phyloP scores from a whole-genome alignment of 306 rosid genomes.

The Arachis stenosperma region DNA sequence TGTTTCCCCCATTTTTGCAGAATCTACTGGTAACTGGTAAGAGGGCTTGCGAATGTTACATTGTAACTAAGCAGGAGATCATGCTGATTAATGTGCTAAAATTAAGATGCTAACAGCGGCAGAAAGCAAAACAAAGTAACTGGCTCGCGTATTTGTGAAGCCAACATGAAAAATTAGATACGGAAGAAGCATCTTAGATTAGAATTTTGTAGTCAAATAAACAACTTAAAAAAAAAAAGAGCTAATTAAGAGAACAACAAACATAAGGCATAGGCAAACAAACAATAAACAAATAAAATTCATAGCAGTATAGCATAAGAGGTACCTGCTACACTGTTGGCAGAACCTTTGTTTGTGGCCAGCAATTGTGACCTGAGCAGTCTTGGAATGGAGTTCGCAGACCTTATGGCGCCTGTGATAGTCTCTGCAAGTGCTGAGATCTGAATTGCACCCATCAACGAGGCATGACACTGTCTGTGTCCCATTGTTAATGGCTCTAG shows the following conservation, averaged over 20 bases:
- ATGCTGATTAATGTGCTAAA: conserved; percentile 12
- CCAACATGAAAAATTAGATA: conserved; percentile 26
- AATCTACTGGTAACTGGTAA: conserved; percentile 2
- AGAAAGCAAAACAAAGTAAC: conserved; percentile 22
- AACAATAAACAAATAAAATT: conserved; percentile 24
- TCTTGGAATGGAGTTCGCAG: conserved; percentile 90
- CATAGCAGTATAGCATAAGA: neutral
- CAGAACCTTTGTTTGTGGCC: conserved; percentile 93
- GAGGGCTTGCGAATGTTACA: neutral
- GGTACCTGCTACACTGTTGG: conserved; percentile 98
- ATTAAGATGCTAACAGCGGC: conserved; percentile 17
- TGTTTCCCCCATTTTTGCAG: neutral
- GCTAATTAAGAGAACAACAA: conserved; percentile 5
- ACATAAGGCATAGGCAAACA: conserved; percentile 1
- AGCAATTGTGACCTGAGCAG: conserved; percentile 77
- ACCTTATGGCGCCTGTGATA: conserved; percentile 98
- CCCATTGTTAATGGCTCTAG: conserved; percentile 64
- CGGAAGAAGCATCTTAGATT: neutral
- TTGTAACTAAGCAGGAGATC: neutral
- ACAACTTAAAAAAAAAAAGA: neutral
- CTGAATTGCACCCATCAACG: conserved; percentile 87
- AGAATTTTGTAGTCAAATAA: neutral
- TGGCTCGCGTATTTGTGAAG: conserved; percentile 22
- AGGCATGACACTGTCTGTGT: conserved; percentile 72
- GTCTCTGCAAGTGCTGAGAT: conserved; percentile 82